Conservation (phyloP, 768 basidiomycete genomes). For the Exsudoporus frostii region DNA sequence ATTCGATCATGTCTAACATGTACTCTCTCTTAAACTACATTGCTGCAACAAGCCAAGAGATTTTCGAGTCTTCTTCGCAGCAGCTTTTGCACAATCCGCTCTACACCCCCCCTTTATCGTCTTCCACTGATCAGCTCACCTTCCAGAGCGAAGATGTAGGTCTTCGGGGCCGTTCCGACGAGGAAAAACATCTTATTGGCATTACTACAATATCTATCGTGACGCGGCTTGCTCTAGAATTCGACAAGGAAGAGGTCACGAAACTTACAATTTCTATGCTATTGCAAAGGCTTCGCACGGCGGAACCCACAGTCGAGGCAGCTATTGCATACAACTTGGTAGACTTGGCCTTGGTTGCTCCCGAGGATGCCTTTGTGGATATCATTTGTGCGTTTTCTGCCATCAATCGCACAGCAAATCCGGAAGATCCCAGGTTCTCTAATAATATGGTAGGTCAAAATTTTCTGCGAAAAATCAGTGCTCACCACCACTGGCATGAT, state of each 20-base stretch:
- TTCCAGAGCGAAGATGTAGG: conserved; percentile 61
- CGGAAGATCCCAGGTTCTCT: conserved; percentile 83
- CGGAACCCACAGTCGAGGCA: conserved; percentile 86
- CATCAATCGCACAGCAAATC: conserved; percentile 83
- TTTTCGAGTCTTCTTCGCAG: conserved; percentile 50
- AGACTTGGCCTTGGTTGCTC: conserved; percentile 79
- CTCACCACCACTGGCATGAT: not conserved
- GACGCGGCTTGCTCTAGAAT: conserved; percentile 83
- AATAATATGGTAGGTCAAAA: conserved; percentile 74
- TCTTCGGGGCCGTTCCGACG: conserved; percentile 68
- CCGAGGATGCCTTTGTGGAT: conserved; percentile 74
- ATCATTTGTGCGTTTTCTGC: conserved; percentile 81
- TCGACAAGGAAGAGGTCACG: conserved; percentile 83
- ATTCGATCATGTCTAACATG: conserved; percentile 91
- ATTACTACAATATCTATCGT: conserved; percentile 93
- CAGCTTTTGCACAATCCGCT: conserved; percentile 43
- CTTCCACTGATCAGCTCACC: conserved; percentile 46
- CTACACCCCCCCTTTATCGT: conserved; percentile 28
- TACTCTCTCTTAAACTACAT: conserved; percentile 95
- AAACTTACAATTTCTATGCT: conserved; percentile 90
- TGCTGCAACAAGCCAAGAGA: conserved; percentile 77
- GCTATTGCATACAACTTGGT: conserved; percentile 91
- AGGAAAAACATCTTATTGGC: conserved; percentile 79
- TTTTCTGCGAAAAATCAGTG: not conserved
- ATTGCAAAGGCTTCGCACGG: conserved; percentile 77